Base-by-base conservation (phyloP, 768 basidiomycete genomes). In the Kwoniella europaea region DNA sequence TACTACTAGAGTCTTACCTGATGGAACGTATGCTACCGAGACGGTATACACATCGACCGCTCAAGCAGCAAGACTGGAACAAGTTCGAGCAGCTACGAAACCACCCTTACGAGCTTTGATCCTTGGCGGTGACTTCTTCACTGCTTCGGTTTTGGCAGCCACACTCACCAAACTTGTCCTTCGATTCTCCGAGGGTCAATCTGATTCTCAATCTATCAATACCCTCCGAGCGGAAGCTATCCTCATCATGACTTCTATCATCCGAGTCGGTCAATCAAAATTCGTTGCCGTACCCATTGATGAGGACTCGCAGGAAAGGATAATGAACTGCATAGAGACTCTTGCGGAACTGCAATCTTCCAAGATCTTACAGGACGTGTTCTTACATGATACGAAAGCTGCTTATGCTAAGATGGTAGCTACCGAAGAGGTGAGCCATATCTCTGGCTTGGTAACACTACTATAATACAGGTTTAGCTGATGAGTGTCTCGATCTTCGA, bases 1-100 rank as follows among this genome's bases (percentile, higher is more conserved):
- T 27, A 84, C 80, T 1, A 86, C 85, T 7, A 90, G 88, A 79
- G 92, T 98, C 10, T 85, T 97, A 69, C 94, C 94, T 20, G 97
- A 99, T 78, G 97, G 97, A 10, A 98, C 96, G 2, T 98, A 99
- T 81, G 97, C 95, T 0, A 98, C 96, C 5, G 97, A 98, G 85
- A 93, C 93, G 1, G 93, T 92, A 13, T 98, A 90, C 85, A 85
- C 86, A 13, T 89, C 86, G 85, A 80, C 80, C 15, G 82, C 82
- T 43, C 84, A 88, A 44, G 77, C 82, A 50, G 90, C 90, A 5
- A 87, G 87, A 69, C 83, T 92, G 64, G 93, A 96, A 75, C 90
- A 91, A 50, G 91, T 91, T 72, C 93, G 93, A 83, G 88, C 91
- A 46, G 92, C 93, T 42, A 85, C 89, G 4, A 98, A 97, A 83